Base-by-base conservation (phyloP, 106 monocot genomes). In the Chionographis japonica region DNA sequence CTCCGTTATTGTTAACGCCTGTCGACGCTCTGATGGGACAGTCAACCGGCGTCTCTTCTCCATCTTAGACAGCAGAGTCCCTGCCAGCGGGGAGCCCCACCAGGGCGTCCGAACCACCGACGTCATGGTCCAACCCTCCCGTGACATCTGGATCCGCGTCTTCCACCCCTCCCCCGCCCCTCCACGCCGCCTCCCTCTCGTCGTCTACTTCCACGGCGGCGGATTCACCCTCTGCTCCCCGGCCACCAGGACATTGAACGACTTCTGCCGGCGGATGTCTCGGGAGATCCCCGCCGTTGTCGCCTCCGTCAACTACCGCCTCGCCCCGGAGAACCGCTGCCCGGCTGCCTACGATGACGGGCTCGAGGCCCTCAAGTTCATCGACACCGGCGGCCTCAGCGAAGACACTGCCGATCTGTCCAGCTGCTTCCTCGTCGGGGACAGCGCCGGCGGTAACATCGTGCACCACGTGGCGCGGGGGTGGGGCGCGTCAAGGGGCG, bases 401-500 rank as follows among this genome's bases (percentile, higher is more conserved):
- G 27, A 42, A 3, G 70, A 41, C n/a, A 57, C 53, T 1, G 56
- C 73, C 4, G 68, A 75, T 20, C 40, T 61, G n/a, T 75, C 72
- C 39, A 14, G 58, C 46, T 52, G 56, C 68, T 76, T 49, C 56
- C 65, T 72, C 19, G 72, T 59, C 39, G 66, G 72, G 38, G 61
- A 73, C 64, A 81, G 81, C 62, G 77, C 78, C 20, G 83, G 83
- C 14, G 83, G 40, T 2, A 84, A 84, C 75, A 75, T 84, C 55
- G 75, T 58, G 4, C 79, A 84, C 62, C 63, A 84, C 27, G 11
- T 64, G 18, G 79, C 68, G 41, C 52, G 27, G 4, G 52, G 61
- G 2, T 69, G 69, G 69, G 58, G 58, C 60, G 40, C 27, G 27
- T 27, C 27, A 27, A 27, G 27, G 27, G 27, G 27, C 27, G 27